Percentiles rank a stretch among this genome's conserved stretches.
phyloP scores from a whole-genome alignment of 2,329 filamentous ascomycete genomes.

The Ophiostoma quercus region DNA sequence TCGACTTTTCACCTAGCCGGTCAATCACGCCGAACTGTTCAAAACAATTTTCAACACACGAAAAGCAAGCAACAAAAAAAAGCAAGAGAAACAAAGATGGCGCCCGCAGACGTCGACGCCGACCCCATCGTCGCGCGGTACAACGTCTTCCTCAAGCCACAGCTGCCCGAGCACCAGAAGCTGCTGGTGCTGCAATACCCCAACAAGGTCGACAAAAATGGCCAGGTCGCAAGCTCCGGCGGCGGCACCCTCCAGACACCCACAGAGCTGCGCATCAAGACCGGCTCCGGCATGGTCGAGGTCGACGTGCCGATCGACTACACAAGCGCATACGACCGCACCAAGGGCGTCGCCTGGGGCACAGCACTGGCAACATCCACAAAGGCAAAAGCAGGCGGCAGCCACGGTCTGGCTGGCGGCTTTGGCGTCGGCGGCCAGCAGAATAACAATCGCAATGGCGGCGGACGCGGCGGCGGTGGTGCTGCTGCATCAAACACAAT shows the following conservation, averaged over 20 bases:
- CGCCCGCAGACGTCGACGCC: constrained; percentile 43
- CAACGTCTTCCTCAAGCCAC: constrained; percentile 78
- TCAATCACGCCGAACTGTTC: not conserved
- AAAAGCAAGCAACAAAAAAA: not conserved
- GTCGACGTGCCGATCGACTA: constrained; percentile 82
- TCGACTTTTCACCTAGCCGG: not conserved
- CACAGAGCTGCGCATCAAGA: constrained; percentile 74
- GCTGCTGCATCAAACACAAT: constrained; percentile 15
- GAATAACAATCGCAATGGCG: constrained; percentile 31
- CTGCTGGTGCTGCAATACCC: constrained; percentile 86
- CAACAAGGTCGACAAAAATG: constrained; percentile 61
- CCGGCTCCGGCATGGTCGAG: constrained; percentile 76
- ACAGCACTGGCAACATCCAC: constrained; percentile 62
- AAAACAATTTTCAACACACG: not conserved
- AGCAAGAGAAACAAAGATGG: not conserved
- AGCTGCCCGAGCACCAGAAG: constrained; percentile 55
- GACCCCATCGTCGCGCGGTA: constrained; percentile 72
- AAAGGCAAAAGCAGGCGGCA: constrained; percentile 57
- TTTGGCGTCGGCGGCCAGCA: constrained; percentile 57
- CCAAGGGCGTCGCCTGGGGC: constrained; percentile 78
- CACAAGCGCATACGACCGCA: constrained; percentile 69
- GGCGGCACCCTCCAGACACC: constrained; percentile 47
- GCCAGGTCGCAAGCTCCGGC: constrained; percentile 30
- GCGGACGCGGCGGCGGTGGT: constrained; percentile 6
- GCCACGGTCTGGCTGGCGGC: constrained; percentile 65